Evolutionary conservation across 352 stramenopile species (phyloP).

Genomic region (Globisporangium takayamanum): DNA sequence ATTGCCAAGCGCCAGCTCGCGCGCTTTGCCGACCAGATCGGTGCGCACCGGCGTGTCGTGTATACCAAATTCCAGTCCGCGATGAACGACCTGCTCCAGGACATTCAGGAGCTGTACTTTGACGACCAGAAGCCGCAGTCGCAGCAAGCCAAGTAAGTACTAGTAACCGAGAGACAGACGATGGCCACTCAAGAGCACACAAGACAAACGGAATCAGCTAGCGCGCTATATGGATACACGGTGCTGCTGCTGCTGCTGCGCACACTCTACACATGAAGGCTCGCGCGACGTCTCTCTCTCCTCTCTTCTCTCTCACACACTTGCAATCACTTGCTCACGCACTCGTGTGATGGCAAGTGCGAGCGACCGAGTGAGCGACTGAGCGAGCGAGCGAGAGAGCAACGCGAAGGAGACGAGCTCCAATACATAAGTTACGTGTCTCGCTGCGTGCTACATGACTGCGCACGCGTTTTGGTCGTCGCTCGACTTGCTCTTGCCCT

Average conservation of each 20-base stretch:
- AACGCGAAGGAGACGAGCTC: neutral
- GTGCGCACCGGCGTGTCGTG: slow-evolving; percentile 36
- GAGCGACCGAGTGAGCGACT: neutral
- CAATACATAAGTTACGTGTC: slow-evolving; percentile 16
- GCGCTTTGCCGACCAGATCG: slow-evolving; percentile 73
- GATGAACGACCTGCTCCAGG: slow-evolving; percentile 68
- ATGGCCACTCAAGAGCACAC: no score
- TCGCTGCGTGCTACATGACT: slow-evolving; percentile 40
- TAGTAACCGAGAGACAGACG: no score
- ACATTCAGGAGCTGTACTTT: slow-evolving; percentile 64
- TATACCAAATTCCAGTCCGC: slow-evolving; percentile 66
- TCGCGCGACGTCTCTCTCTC: no score
- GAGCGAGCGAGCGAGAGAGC: neutral
- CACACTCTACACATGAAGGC: no score
- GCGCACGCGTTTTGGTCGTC: slow-evolving; percentile 54
- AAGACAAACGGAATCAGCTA: no score
- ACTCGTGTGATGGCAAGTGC: no score
- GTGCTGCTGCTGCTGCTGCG: neutral
- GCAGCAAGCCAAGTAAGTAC: slow-evolving; percentile 22
- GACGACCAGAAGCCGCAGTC: slow-evolving; percentile 32
- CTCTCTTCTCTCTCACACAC: no score
- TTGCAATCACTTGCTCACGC: no score
- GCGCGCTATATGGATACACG: neutral
- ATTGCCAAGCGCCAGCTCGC: slow-evolving; percentile 63
- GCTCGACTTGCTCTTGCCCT: slow-evolving; percentile 22